Percentiles rank a stretch among this genome's conserved stretches.
phyloP scores from a whole-genome alignment of 495 filamentous ascomycete genomes.

The Annulohypoxylon stygium region DNA sequence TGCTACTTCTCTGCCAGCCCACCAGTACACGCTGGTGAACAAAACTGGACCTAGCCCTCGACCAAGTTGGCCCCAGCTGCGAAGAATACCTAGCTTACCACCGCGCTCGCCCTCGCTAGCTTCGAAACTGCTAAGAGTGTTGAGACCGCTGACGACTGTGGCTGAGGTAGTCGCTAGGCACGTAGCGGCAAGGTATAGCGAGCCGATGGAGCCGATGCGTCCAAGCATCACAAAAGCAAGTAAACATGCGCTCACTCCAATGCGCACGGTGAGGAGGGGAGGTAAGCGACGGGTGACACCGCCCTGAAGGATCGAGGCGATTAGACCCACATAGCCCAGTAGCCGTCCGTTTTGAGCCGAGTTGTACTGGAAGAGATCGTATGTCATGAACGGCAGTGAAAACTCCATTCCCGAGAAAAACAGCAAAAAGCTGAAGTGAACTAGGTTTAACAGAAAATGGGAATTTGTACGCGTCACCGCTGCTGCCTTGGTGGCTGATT shows the following conservation, averaged over 20 bases:
- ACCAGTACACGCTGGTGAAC: slow-evolving; percentile 99
- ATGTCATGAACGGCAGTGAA: slow-evolving; percentile 95
- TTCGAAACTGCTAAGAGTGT: slow-evolving; percentile 91
- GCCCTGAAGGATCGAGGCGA: slow-evolving; percentile 92
- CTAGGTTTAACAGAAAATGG: slow-evolving; percentile 82
- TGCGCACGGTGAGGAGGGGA: slow-evolving; percentile 80
- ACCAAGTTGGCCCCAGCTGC: slow-evolving; percentile 88
- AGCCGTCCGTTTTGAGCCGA: slow-evolving; percentile 85
- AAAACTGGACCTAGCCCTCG: slow-evolving; percentile 86
- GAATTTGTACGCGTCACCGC: slow-evolving; percentile 76
- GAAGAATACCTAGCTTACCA: slow-evolving; percentile 83
- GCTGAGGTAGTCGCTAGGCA: slow-evolving; percentile 89
- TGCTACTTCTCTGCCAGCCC: slow-evolving; percentile 89
- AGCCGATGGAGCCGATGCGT: slow-evolving; percentile 70
- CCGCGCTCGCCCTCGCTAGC: slow-evolving; percentile 84
- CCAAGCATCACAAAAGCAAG: slow-evolving; percentile 84
- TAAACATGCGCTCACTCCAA: slow-evolving; percentile 82
- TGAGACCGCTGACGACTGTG: slow-evolving; percentile 94
- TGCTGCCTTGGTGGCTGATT: slow-evolving; percentile 36
- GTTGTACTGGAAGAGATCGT: slow-evolving; percentile 87
- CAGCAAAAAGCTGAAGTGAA: slow-evolving; percentile 92
- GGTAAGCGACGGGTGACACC: slow-evolving; percentile 83
- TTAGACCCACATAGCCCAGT: slow-evolving; percentile 89
- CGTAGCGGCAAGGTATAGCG: slow-evolving; percentile 83
- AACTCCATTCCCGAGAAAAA: slow-evolving; percentile 99